Base-by-base conservation (phyloP, 2,329 filamentous ascomycete species). In the Capronia americana region DNA sequence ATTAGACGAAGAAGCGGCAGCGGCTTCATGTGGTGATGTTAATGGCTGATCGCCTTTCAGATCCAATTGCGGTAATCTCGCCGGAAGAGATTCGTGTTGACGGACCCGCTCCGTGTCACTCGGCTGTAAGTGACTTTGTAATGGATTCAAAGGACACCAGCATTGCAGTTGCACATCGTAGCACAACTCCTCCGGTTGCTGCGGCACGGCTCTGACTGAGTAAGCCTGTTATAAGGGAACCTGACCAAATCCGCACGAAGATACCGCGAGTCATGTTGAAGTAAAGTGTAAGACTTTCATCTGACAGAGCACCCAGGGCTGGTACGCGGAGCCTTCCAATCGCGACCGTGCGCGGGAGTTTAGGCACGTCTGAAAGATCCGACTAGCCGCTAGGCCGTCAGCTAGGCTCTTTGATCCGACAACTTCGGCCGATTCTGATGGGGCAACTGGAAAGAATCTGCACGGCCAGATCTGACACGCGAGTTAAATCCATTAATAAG, bases 321-420 rank as follows among this genome's bases (percentile, higher is more conserved):
- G 32, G 32, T 34, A 34, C 32, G 32, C 8, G 32, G 3, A 11
- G 10, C 4, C 10, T 11, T 34, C 32, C 32, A 34, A 12, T 34
- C 32, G 10, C 32, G 32, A 34, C 38, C 38, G 14, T 44, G 7
- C 38, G 38, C 38, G 2, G 17, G 17, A 44, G 14, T 20, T 17
- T n/a, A n/a, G 14, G 17, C 17, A n/a, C 1, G 38, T n/a, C 14
- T 17, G 17, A 44, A 44, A 5, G 17, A n/a, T 44, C 14, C 17
- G 38, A 44, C 2, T 44, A 17, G 38, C 38, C 14, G 38, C 14
- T n/a, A 34, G 38, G 6, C n/a, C 17, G 17, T 44, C 38, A 44
- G 38, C 38, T 44, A n/a, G 38, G 38, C 38, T 44, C 5, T 14
- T 53, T 53, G 48, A 26, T 53, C 48, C 48, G 48, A 24, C 48